A percentile compares a stretch with the other conserved stretches of the same genome.
Evolutionary conservation across 306 rosid genomes (phyloP).

Genomic region (Malus sylvestris): DNA sequence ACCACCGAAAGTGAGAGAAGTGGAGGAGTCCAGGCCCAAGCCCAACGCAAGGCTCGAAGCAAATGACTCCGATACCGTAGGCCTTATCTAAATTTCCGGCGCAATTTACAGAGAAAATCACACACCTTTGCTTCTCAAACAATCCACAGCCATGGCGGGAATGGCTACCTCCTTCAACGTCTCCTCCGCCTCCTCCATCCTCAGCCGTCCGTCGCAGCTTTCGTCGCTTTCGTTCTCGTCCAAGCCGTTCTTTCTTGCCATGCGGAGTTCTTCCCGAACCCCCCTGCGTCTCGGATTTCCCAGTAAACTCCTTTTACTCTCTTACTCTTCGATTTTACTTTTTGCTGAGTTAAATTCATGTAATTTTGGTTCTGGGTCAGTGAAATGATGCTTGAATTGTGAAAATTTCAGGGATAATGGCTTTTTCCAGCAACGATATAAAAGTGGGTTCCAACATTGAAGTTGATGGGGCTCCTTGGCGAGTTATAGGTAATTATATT

Average conservation of each 20-base stretch:
- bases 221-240: constrained; percentile 28
- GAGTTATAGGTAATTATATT: constrained; percentile 49
- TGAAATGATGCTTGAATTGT: background rate
- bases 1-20: background rate
- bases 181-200: constrained; percentile 40
- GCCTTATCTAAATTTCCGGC: background rate
- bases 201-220: constrained; percentile 20
- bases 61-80: background rate
- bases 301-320: constrained; percentile 32
- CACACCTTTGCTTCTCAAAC: background rate
- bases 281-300: constrained; percentile 31
- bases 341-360: too few species aligned
- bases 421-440: constrained; percentile 82
- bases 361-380: background rate
- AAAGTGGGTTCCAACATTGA: constrained; percentile 75
- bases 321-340: background rate
- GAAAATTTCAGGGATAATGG: constrained; percentile 49
- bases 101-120: background rate
- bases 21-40: background rate
- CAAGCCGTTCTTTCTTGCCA: constrained; percentile 32
- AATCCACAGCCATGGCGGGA: constrained; percentile 46
- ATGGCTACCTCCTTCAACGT: constrained; percentile 31
- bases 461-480: constrained; percentile 96
- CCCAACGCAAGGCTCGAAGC: background rate
- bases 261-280: constrained; percentile 16